Base-by-base conservation (phyloP, 208 protist genomes). In the Wallacemonas rigidus region DNA sequence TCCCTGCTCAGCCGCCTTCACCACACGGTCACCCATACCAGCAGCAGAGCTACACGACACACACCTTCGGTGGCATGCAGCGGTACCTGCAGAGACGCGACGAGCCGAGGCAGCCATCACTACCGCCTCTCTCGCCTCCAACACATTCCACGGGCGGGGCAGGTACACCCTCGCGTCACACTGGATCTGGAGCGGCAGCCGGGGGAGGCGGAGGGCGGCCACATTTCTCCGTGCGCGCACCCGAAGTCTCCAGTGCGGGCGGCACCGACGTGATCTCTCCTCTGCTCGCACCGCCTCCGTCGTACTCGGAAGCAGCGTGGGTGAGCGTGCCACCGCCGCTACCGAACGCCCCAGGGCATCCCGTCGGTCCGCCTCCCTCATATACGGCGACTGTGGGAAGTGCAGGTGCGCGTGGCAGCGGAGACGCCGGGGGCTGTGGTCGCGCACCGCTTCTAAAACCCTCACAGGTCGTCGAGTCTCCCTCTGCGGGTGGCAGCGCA, bases 1-100 rank as follows among this genome's bases (percentile, higher is more conserved):
- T 26, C 26, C 26, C 26, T 26, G 26, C 26, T 26, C 26, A 26
- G 26, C 26, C 26, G 55, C 57, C 57, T 38, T 40, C 57, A 38
- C 2, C 5, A 4, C 41, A 45, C 60, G 35, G 36, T 41, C 7
- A 50, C 60, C 36, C 53, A n/a, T 6, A 50, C 60, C 43, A 53
- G 3, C 36, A 45, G 7, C 41, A 65, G n/a, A 51, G 5, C 60
- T 51, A 51, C 60, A 65, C 38, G 7, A 65, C 60, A 36, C 4
- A 65, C 60, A 50, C 60, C 60, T 65, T 65, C n/a, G 43, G 60
- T 44, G 60, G 60, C 43, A 50, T 65, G 41, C 60, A 65, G 60
- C 36, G 43, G 43, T 48, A 48, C 36, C 60, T 65, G 5, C 60
- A 65, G 39, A 6, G 36, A 15, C 60, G 40, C 36, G 39, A 38